Evolutionary conservation across 169 alveolate genomes (phyloP).

Genomic region (Plasmodium blacklocki): DNA sequence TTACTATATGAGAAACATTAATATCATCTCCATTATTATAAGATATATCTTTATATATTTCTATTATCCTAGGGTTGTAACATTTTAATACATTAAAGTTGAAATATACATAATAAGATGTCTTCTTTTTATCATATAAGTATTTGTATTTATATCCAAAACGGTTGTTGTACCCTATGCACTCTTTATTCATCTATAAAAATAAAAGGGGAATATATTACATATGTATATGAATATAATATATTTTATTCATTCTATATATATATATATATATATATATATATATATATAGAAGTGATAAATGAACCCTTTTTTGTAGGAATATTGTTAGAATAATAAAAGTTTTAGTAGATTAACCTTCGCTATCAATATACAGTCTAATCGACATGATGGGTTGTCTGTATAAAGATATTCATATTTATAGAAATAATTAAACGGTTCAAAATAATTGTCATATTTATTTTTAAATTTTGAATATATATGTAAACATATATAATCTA

Average conservation of each 20-base stretch:
- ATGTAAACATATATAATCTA: slow-evolving; percentile 66
- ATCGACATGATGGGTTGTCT: slow-evolving; percentile 67
- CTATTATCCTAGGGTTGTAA: slow-evolving; percentile 33
- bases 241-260: too few species aligned
- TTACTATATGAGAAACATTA: slow-evolving; percentile 61
- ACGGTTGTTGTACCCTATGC: slow-evolving; percentile 55
- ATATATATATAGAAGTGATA: too few species aligned
- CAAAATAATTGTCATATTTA: slow-evolving; percentile 25
- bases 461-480: slow-evolving; percentile 42
- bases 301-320: too few species aligned
- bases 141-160: slow-evolving; percentile 68
- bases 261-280: too few species aligned
- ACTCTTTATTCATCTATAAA: slow-evolving; percentile 36
- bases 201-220: neutral
- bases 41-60: slow-evolving; percentile 68
- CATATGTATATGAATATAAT: too few species aligned
- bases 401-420: slow-evolving; percentile 63
- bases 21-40: slow-evolving; percentile 75
- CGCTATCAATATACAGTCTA: slow-evolving; percentile 61
- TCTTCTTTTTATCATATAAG: slow-evolving; percentile 23
- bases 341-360: slow-evolving; percentile 18
- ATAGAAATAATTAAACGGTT: slow-evolving; percentile 54
- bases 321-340: too few species aligned
- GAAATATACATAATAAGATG: slow-evolving; percentile 21
- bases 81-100: slow-evolving; percentile 54